Evolutionary conservation across 495 filamentous ascomycete species (phyloP), one percentile per base, ranked within the genome.

Genomic region (Neurospora intermedia): DNA sequence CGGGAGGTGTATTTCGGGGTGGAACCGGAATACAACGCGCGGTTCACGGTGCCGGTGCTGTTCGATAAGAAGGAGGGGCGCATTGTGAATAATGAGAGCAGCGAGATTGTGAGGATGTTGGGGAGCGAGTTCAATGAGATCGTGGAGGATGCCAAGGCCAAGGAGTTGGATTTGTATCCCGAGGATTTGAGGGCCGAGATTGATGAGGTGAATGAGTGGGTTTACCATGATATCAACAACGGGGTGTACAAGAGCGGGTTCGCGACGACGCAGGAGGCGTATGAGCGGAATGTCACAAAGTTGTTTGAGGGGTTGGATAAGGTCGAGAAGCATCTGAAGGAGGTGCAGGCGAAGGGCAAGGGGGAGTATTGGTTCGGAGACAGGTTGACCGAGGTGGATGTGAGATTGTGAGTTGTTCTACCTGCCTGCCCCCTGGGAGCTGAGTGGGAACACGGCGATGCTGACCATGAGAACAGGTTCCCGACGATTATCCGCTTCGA

Each of bases 21-120:
- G 8, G 85, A 94, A 76, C 86, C 89, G 0, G 81, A 87, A 42
- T 97, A 95, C 77, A 82, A 86, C 59, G 92, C 91, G 3, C 84
- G 92, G 35, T 96, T 90, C 79, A 96, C 93, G 1, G 92, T 97
- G 8, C 93, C 93, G 3, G 86, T 88, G 39, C 84, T 97, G 35
- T 96, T 89, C 84, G 93, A 97, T 80, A 92, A 86, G 78, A 89
- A 91, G 82, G 81, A 81, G 69, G 85, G 89, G 73, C 89, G 86
- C 35, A 92, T 95, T 73, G 93, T 95, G 73, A 94, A 87, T 81
- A 96, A 97, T 75, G 93, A 96, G 85, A 93, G 90, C 76, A 88
- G 87, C 73, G 93, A 96, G 85, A 93, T 97, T 75, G 89, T 96
- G 72, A 81, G 91, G 42, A 91, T 93, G 86, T 80, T 93, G 4